Evolutionary conservation across 2,329 filamentous ascomycete species (phyloP).

Genomic region (Periconia digitata): DNA sequence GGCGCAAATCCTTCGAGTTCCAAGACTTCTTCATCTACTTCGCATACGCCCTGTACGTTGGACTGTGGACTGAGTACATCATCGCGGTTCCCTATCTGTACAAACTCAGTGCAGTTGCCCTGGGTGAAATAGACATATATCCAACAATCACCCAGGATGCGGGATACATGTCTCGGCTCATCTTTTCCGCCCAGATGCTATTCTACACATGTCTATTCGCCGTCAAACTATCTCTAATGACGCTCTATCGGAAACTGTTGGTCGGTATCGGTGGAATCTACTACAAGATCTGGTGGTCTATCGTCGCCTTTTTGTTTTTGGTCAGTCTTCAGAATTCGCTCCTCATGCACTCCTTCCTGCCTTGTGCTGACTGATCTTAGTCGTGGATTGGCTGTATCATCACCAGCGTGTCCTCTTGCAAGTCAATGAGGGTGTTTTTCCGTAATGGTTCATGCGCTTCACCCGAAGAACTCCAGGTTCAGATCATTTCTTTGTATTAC

Average conservation of each 20-base stretch:
- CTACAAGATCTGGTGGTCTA: slow-evolving; percentile 41
- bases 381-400: slow-evolving; percentile 41
- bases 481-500: slow-evolving; percentile 40
- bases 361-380: slow-evolving; percentile 38
- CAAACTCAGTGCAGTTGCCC: slow-evolving; percentile 26
- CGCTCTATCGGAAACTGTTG: slow-evolving; percentile 44
- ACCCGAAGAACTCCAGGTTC: slow-evolving; percentile 29
- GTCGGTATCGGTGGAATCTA: slow-evolving; percentile 32
- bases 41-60: slow-evolving; percentile 28
- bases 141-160: slow-evolving; percentile 34
- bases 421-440: slow-evolving; percentile 37
- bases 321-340: slow-evolving; percentile 32
- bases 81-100: slow-evolving; percentile 34
- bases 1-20: slow-evolving; percentile 13
- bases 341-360: background rate
- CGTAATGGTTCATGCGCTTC: slow-evolving; percentile 21
- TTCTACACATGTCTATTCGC: slow-evolving; percentile 46
- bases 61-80: slow-evolving; percentile 34
- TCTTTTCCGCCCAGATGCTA: slow-evolving; percentile 43
- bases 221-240: slow-evolving; percentile 45
- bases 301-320: slow-evolving; percentile 37
- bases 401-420: slow-evolving; percentile 38
- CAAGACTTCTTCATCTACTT: slow-evolving; percentile 25
- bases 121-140: slow-evolving; percentile 27
- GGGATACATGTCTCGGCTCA: slow-evolving; percentile 37